Evolutionary conservation across 441 rosid species (phyloP), one percentile per base, ranked within the genome.

Genomic region (Erodium chrysanthum): DNA sequence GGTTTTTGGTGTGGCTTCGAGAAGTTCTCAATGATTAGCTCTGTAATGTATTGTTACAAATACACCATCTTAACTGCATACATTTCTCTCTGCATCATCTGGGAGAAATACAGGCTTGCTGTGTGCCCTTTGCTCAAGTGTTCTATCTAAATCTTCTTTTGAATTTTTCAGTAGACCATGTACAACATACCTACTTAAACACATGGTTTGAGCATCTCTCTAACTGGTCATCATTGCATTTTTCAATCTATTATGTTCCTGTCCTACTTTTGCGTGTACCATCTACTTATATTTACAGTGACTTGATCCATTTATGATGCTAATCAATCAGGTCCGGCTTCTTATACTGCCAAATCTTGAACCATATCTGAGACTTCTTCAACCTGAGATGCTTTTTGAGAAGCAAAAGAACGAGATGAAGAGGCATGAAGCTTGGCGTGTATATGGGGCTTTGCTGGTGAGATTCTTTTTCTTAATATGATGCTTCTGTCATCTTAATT

Each of bases 351-450:
- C 97, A 62, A 89, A 91, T 76, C 88, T 93, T 42, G 82, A 84
- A 78, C 89, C 90, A 59, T 93, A 93, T 76, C 78, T 89, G 68
- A 74, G 71, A 22, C 89, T 88, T 82, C 95, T 90, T 66, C 91
- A 93, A 83, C 95, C 95, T 15, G 97, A 90, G 78, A 76, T 89
- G 87, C 80, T 85, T 72, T 86, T 80, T 74, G 96, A 91, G 79
- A 86, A 73, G 80, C 96, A 86, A 75, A 89, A 85, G 79, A 93
- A 91, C 75, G 93, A 83, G 81, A 75, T 85, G 75, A 91, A 93
- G 86, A 86, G 89, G 79, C 82, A 83, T 68, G 97, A 93, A 81
- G 97, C 96, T 66, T 89, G 97, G 96, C 93, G 82, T 64, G 92
- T 93, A 63, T 91, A 91, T 79, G 93, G 93, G 72, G 96, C 93